Evolutionary conservation across 1,284 basidiomycete species (phyloP).

Genomic region (Ceratobasidium sp.): DNA sequence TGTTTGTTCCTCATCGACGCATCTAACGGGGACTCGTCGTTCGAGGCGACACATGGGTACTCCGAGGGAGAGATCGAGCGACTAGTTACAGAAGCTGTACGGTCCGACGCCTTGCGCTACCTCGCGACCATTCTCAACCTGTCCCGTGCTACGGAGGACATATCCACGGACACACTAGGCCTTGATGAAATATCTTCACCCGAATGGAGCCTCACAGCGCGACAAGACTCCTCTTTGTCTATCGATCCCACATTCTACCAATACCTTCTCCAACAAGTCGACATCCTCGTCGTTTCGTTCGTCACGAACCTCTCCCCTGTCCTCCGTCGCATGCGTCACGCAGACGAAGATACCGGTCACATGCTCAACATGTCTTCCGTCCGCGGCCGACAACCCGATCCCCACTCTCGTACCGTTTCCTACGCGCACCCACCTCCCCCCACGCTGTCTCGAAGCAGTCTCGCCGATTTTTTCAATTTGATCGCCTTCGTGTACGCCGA

Average conservation of each 20-base stretch:
- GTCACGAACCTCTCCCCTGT: conserved; percentile 88
- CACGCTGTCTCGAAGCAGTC: conserved; percentile 77
- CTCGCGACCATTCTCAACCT: conserved; percentile 64
- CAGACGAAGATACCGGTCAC: conserved; percentile 79
- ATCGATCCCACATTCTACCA: conserved; percentile 78
- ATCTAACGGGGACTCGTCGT: conserved; percentile 73
- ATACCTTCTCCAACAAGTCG: conserved; percentile 76
- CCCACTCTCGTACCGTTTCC: conserved; percentile 60
- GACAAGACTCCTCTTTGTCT: conserved; percentile 59
- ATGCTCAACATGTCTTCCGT: conserved; percentile 71
- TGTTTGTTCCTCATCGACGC: conserved; percentile 85
- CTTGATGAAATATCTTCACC: conserved; percentile 60
- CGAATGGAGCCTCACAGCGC: conserved; percentile 62
- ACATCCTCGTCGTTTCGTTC: conserved; percentile 78
- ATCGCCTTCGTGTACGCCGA: conserved; percentile 84
- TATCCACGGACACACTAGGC: conserved; percentile 50
- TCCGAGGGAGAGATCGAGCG: conserved; percentile 83
- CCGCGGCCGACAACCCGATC: conserved; percentile 69
- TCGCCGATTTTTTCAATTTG: conserved; percentile 86
- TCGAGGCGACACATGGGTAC: conserved; percentile 70
- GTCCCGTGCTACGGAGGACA: conserved; percentile 44
- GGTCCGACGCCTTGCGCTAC: conserved; percentile 87
- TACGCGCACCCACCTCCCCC: conserved; percentile 57
- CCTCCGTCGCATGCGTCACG: conserved; percentile 90
- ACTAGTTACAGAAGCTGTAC: conserved; percentile 84